phyloP scores from a whole-genome alignment of 306 rosid species.

The Trifolium pratense region DNA sequence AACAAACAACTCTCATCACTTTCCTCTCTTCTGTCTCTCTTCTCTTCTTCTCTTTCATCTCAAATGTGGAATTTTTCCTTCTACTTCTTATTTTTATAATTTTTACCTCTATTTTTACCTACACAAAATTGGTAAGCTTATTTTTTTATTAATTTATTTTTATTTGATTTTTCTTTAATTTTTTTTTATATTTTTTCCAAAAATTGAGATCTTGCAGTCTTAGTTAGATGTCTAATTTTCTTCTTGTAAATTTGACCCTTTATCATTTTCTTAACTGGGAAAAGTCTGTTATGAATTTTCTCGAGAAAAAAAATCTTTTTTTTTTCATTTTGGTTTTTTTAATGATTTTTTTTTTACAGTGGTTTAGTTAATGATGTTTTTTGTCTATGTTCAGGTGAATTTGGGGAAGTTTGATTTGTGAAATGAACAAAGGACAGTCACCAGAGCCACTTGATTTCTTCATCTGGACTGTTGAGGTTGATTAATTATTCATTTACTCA shows the following conservation, averaged over 20 bases:
- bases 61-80: slow-evolving; percentile 61
- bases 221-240: slow-evolving; percentile 27
- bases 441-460: slow-evolving; percentile 99
- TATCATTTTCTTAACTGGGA: slow-evolving; percentile 6
- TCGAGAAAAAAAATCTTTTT: background rate
- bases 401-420: slow-evolving; percentile 55
- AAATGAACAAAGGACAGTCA: slow-evolving; percentile 80
- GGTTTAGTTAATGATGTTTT: slow-evolving; percentile 36
- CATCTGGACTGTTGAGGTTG: slow-evolving; percentile 99
- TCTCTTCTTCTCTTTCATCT: slow-evolving; percentile 40
- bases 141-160: background rate
- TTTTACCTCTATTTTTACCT: slow-evolving; percentile 29
- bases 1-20: slow-evolving; percentile 15
- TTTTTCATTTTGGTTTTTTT: background rate
- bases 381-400: slow-evolving; percentile 54
- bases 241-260: background rate
- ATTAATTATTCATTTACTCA: slow-evolving; percentile 1
- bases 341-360: background rate
- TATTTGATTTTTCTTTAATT: background rate
- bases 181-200: slow-evolving; percentile 25
- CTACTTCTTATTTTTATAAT: slow-evolving; percentile 7
- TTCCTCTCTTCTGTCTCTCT: slow-evolving; percentile 10
- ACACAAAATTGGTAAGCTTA: slow-evolving; percentile 53
- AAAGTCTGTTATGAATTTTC: slow-evolving; percentile 11
- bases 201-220: slow-evolving; percentile 55